These are phyloP conservation scores for Physaria fendleri DNA, from an alignment of 345 rosid genomes.

Conservation along the genomic window DNA sequence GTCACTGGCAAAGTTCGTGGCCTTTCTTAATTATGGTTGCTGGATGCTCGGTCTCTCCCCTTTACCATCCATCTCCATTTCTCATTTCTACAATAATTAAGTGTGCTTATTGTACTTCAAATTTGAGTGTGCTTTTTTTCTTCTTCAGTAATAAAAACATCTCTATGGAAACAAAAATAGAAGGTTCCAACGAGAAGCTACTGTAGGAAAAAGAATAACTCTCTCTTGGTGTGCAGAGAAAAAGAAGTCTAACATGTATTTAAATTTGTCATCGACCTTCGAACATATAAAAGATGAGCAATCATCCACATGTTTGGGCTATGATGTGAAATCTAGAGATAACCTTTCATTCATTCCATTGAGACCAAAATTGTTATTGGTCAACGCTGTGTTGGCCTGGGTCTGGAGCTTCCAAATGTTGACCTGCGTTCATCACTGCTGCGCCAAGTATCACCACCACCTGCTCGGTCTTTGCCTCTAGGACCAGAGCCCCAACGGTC, in stretches of 20 bases:
- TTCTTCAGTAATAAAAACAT: background rate
- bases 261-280: slow-evolving; percentile 9
- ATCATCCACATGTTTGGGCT: background rate
- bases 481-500: slow-evolving; percentile 50
- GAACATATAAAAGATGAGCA: slow-evolving; percentile 17
- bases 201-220: background rate
- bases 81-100: slow-evolving; percentile 8
- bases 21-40: slow-evolving; percentile 45
- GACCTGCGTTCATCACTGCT: slow-evolving; percentile 32
- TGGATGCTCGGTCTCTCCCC: background rate
- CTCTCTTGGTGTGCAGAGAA: slow-evolving; percentile 20
- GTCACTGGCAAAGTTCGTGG: slow-evolving; percentile 82
- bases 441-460: slow-evolving; percentile 54
- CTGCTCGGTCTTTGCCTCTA: slow-evolving; percentile 42
- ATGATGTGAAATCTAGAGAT: slow-evolving; percentile 1
- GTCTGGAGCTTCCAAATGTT: slow-evolving; percentile 40
- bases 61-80: slow-evolving; percentile 1
- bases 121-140: slow-evolving; percentile 1
- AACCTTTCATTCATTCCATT: slow-evolving; percentile 15
- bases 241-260: slow-evolving; percentile 17
- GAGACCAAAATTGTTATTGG: background rate
- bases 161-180: background rate
- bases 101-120: background rate
- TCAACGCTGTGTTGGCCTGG: slow-evolving; percentile 31
- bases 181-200: slow-evolving; percentile 4